Evolutionary conservation across 257 asterid genomes (phyloP), one percentile per base, ranked within the genome.

Genomic region (Capsicum chinense): DNA sequence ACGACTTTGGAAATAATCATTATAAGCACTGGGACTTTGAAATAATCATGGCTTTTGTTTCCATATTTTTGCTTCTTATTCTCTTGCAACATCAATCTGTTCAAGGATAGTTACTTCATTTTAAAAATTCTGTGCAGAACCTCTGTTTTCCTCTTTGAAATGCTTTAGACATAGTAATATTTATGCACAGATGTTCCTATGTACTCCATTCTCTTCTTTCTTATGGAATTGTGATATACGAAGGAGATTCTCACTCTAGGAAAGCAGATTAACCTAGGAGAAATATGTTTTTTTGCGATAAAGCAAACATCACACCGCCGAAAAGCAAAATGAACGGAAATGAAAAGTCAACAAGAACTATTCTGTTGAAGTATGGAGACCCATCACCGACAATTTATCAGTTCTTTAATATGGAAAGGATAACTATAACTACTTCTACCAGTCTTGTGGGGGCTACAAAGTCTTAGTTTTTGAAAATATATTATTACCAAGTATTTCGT

Each of bases 81-180:
- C 26, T 69, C 50, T 68, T 68, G 76, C 52, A 37, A 37, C 76
- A 68, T 15, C 76, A 68, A 66, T 33, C 14, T 33, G 73, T 66
- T 66, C 19, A 33, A 11, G 15, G 37, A 66, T 66, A 13, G 9
- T 66, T 66, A 13, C 10, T 33, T 66, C 73, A 66, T 66, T n/a
- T 66, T 35, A 12, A 66, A 66, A 33, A 35, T 33, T 37, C 1
- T 66, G 39, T 21, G 70, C 1, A 35, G 42, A 26, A 63, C 37
- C 70, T 26, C 70, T 63, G 42, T 4, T 63, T 39, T 63, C 70
- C 17, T 63, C 42, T 63, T 11, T 16, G 16, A 14, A 39, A 63
- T 63, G 70, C 42, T 63, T 63, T 63, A 26, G 42, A 11, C 17
- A 63, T 26, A 63, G 8, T 63, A 63, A 26, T 6, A 10, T 63